Evolutionary conservation across 129 eudicot species (phyloP).

Genomic region (Chrysanthemum makinoi): DNA sequence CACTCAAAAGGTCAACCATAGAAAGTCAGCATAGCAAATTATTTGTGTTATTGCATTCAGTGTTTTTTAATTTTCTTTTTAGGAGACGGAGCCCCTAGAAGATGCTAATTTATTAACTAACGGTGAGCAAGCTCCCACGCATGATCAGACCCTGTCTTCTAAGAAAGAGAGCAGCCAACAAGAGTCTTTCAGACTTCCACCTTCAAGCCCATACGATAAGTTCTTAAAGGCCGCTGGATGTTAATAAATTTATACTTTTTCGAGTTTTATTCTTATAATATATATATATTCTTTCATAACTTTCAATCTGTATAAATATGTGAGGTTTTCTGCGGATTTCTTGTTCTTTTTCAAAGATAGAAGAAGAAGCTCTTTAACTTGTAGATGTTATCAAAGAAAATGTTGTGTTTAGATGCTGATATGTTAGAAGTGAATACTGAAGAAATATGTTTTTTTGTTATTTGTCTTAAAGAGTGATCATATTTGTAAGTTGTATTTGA

Average conservation of each 20-base stretch:
- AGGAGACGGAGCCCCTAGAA: conserved; percentile 37
- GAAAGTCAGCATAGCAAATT: not conserved
- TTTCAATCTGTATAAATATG: conserved; percentile 15
- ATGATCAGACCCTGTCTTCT: conserved; percentile 42
- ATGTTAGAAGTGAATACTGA: conserved; percentile 6
- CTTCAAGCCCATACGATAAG: conserved; percentile 88
- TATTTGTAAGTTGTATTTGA: conserved; percentile 14
- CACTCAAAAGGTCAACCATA: conserved; percentile 9
- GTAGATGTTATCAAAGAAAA: conserved; percentile 15
- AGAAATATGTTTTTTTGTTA: not conserved
- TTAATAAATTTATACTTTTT: conserved; percentile 21
- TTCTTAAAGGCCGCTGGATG: conserved; percentile 88
- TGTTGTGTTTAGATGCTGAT: conserved; percentile 20
- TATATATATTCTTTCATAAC: conserved; percentile 16
- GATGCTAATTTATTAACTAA: conserved; percentile 26
- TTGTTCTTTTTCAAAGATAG: conserved; percentile 20
- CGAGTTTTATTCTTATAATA: conserved; percentile 3
- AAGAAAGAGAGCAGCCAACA: conserved; percentile 45
- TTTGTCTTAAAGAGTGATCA: conserved; percentile 14
- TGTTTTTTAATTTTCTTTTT: not conserved
- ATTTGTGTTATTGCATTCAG: not conserved
- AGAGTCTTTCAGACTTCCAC: conserved; percentile 75
- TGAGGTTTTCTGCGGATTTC: conserved; percentile 3
- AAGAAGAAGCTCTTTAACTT: conserved; percentile 19
- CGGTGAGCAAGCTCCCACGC: conserved; percentile 23